Evolutionary conservation across 2,329 filamentous ascomycete species (phyloP), one percentile per base, ranked within the genome.

Genomic region (Sarocladium brachiariae): DNA sequence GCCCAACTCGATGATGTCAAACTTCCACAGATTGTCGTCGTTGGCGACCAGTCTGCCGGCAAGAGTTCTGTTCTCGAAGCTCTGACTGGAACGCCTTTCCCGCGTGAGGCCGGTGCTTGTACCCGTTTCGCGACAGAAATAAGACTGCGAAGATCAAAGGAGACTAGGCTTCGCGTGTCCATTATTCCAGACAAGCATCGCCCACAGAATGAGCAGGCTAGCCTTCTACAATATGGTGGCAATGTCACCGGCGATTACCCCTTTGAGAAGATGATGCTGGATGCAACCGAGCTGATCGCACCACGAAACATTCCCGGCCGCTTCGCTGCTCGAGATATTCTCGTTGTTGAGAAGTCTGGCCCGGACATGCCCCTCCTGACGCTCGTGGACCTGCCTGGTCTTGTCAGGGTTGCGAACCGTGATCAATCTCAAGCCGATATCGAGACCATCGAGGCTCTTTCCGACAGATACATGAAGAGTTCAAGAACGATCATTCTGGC

Each of bases 61-160:
- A 84, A 84, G 62, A 81, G 76, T 56, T 83, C 80, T 4, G 77
- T 82, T 1, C 71, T 84, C 2, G 80, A 83, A 57, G 79, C 80
- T n/a, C 70, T 85, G 33, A 82, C 79, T 0, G 78, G 78, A 21
- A 79, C 81, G 9, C 74, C 75, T 0, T 84, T 85, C 41, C 81
- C 80, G 0, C 69, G 76, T 51, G 77, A 79, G 53, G 77, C 78
- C 48, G 78, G 74, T 43, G 71, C 81, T 2, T 85, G 81, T 56
- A 85, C 81, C 0, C 70, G 80, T 16, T 84, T 82, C 53, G 74
- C 79, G 3, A 82, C 79, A 23, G 78, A 83, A 58, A 74, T 83
- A 51, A 67, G 78, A 4, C 65, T 81, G n/a, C 70, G 78, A 54
- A 60, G 74, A 57, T 60, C 74, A 23, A 63, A 72, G 58, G 64